These are phyloP conservation scores for Coemansia sp. DNA, from an alignment of 192 early-diverging fungal species.

Conservation along the genomic window DNA sequence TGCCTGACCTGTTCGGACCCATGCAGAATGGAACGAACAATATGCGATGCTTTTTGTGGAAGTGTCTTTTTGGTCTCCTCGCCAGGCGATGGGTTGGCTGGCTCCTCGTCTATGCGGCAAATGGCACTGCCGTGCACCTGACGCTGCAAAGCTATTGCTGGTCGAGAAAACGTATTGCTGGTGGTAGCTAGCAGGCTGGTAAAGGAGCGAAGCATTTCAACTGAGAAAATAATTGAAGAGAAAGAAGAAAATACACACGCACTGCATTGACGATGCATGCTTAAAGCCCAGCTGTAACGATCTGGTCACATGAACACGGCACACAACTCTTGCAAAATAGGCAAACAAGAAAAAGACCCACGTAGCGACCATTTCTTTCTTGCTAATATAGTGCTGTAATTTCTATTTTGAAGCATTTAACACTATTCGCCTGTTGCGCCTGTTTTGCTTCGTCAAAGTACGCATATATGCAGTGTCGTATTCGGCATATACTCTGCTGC, in stretches of 20 bases:
- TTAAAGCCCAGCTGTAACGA: no score
- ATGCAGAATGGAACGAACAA: conserved; percentile 71
- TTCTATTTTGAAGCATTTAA: conserved; percentile 4
- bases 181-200: conserved; percentile 3
- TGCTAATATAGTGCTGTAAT: neutral
- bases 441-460: no score
- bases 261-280: no score
- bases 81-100: neutral
- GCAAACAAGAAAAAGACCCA: neutral
- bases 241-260: neutral
- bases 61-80: conserved; percentile 46
- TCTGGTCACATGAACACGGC: no score
- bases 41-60: conserved; percentile 54
- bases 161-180: neutral
- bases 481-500: neutral
- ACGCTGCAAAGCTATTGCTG: neutral
- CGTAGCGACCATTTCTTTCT: neutral
- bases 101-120: conserved; percentile 6
- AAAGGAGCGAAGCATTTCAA: conserved; percentile 9
- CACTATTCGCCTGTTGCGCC: conserved; percentile 1
- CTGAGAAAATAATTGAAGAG: neutral
- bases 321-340: no score
- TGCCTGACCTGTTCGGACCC: conserved; percentile 63
- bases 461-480: no score
- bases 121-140: neutral